Percentiles rank a stretch among this genome's conserved stretches.
Evolutionary conservation across 2,329 filamentous ascomycete genomes (phyloP).

Genomic region (Penicillium rolfsii): DNA sequence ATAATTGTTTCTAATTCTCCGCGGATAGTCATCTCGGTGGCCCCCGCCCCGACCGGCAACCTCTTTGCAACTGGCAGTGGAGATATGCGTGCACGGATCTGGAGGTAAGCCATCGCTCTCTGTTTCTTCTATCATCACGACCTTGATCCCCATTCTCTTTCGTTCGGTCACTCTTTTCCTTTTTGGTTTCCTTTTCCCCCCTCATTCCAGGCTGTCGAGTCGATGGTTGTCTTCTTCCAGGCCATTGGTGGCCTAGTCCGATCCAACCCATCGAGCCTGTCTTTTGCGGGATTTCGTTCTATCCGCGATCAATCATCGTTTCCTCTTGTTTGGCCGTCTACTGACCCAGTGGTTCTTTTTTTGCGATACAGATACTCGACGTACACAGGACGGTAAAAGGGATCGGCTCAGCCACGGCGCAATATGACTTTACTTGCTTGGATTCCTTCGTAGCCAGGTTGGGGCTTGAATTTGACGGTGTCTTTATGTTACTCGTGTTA

Average conservation of each 20-base stretch:
- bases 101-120: constrained; percentile 63
- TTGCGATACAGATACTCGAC: constrained; percentile 39
- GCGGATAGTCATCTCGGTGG: constrained; percentile 82
- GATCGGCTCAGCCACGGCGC: constrained; percentile 38
- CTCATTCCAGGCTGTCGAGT: background rate
- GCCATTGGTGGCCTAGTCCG: background rate
- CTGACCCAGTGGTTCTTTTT: constrained; percentile 10
- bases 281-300: background rate
- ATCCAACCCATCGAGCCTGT: background rate
- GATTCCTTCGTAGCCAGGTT: constrained; percentile 20
- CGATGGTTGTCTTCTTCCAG: background rate
- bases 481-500: constrained; percentile 12
- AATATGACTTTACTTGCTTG: constrained; percentile 34
- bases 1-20: constrained; percentile 10
- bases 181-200: background rate
- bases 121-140: background rate
- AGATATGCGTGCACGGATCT: constrained; percentile 97
- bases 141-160: background rate
- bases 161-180: background rate
- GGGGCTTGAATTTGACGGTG: constrained; percentile 21
- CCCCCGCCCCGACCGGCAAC: constrained; percentile 83
- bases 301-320: constrained; percentile 1
- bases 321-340: constrained; percentile 13
- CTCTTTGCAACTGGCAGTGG: constrained; percentile 96
- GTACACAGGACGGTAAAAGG: constrained; percentile 44